These are phyloP conservation scores for Mucor saturninus DNA, from an alignment of 371 early-diverging fungal genomes.

Conservation along the genomic window DNA sequence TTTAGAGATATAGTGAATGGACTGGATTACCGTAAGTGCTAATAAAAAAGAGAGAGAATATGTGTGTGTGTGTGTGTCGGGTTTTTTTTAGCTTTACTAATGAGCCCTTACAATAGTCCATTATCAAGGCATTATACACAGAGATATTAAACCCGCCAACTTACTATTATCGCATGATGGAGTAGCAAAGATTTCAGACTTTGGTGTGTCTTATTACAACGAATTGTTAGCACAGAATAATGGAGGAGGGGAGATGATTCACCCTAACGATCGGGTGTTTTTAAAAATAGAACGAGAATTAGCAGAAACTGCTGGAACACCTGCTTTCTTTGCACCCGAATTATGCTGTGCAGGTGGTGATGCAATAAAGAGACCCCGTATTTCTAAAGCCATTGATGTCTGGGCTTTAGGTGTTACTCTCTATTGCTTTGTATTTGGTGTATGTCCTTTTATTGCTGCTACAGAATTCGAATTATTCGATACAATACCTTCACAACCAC, in stretches of 20 bases:
- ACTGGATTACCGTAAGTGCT: conserved; percentile 77
- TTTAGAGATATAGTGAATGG: conserved; percentile 90
- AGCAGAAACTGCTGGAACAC: conserved; percentile 94
- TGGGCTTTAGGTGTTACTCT: conserved; percentile 99
- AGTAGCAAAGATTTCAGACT: conserved; percentile 90
- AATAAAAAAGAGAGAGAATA: too few relatives aligned
- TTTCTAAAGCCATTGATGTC: conserved; percentile 90
- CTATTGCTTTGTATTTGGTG: conserved; percentile 94
- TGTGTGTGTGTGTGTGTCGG: too few relatives aligned
- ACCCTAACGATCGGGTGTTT: not conserved
- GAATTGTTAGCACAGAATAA: conserved; percentile 35
- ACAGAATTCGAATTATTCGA: conserved; percentile 93
- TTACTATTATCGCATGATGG: conserved; percentile 72
- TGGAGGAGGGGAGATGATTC: conserved; percentile 23
- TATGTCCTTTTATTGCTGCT: conserved; percentile 93
- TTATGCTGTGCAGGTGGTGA: conserved; percentile 72
- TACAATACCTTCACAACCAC: conserved; percentile 75
- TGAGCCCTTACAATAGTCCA: conserved; percentile 60
- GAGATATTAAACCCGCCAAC: conserved; percentile 95
- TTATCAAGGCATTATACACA: conserved; percentile 58
- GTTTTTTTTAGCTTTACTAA: not conserved
- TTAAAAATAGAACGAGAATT: conserved; percentile 71
- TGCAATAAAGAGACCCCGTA: conserved; percentile 36
- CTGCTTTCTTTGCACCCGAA: conserved; percentile 98
- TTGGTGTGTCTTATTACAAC: conserved; percentile 86